Base-by-base conservation (phyloP, 2,329 filamentous ascomycete species). In the Madurella fahalii region DNA sequence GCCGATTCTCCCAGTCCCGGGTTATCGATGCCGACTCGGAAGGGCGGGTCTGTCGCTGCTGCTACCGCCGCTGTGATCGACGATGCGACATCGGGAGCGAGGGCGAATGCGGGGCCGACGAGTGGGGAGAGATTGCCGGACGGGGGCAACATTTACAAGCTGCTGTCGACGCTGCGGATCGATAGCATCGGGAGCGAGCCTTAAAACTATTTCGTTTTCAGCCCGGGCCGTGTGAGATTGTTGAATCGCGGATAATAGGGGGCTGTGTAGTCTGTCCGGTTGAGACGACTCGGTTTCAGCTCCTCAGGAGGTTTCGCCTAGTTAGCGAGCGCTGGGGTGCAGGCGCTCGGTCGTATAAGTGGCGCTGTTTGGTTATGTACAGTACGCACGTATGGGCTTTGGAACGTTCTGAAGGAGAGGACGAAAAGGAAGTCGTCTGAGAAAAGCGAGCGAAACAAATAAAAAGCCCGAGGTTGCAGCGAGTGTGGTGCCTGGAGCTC, bases 61-160 rank as follows among this genome's bases (percentile, higher is more conserved):
- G 55, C 31, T 55, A 54, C 58, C 61, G 61, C 55, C 58, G 54
- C 42, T 50, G 56, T 42, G 34, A 58, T 13, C 3, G 48, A 18
- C 25, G 43, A 42, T 37, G 49, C 44, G 57, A 53, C 63, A 63
- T 61, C 53, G 25, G 56, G 58, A 34, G 51, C 41, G 48, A 53
- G 32, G 39, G 44, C 49, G 34, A 56, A 20, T 16, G 53, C 50
- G 45, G 50, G 37, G 31, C n/a, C 41, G 43, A 54, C 34, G 25
- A 34, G 39, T 16, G 51, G 40, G 13, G 40, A 15, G 39, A 41
- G 37, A 40, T 47, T 51, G 43, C 30, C 25, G 49, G 31, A 40
- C 39, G 30, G 40, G 30, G 43, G 34, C 11, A 37, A 37, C 34
- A 37, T 37, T 37, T 37, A 37, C 34, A 37, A 37, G 9, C 34